Conservation (phyloP, 2,329 filamentous ascomycete species). For the Orbilia oligospora region DNA sequence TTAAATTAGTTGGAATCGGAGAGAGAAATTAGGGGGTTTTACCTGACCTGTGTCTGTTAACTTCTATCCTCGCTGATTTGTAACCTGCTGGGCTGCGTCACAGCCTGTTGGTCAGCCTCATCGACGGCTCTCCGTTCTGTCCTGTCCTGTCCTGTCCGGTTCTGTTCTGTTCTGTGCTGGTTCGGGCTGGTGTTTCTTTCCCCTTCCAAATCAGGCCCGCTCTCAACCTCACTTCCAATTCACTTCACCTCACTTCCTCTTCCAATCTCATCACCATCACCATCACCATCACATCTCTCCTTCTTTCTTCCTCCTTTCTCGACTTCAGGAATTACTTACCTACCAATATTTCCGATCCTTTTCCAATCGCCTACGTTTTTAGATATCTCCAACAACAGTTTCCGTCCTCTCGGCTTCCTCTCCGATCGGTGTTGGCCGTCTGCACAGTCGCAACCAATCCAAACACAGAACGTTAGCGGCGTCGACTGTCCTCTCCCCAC, state of each 20-base stretch:
- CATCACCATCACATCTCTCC: not conserved
- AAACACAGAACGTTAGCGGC: slow-evolving; percentile 17
- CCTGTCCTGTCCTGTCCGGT: not conserved
- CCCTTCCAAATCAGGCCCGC: slow-evolving; percentile 33
- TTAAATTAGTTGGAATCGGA: not conserved
- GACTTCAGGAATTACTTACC: not conserved
- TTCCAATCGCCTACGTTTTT: not conserved
- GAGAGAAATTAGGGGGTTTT: not conserved
- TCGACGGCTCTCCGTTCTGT: slow-evolving; percentile 25
- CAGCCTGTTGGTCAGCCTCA: slow-evolving; percentile 47
- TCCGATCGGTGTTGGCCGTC: slow-evolving; percentile 51
- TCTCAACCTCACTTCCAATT: slow-evolving; percentile 26
- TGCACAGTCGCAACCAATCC: slow-evolving; percentile 44
- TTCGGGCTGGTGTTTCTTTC: slow-evolving; percentile 18
- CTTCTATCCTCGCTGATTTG: not conserved
- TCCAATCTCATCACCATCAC: not conserved
- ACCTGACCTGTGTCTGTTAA: no score
- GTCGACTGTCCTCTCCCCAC: slow-evolving; percentile 18
- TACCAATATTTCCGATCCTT: not conserved
- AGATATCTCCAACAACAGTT: no score
- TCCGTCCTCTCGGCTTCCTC: slow-evolving; percentile 24
- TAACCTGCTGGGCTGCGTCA: slow-evolving; percentile 3
- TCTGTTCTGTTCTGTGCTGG: no score
- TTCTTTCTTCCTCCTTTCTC: not conserved
- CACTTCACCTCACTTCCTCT: not conserved